These are phyloP conservation scores for Taphrina pruni DNA, from an alignment of 1,139 yeast species.

Conservation along the genomic window DNA sequence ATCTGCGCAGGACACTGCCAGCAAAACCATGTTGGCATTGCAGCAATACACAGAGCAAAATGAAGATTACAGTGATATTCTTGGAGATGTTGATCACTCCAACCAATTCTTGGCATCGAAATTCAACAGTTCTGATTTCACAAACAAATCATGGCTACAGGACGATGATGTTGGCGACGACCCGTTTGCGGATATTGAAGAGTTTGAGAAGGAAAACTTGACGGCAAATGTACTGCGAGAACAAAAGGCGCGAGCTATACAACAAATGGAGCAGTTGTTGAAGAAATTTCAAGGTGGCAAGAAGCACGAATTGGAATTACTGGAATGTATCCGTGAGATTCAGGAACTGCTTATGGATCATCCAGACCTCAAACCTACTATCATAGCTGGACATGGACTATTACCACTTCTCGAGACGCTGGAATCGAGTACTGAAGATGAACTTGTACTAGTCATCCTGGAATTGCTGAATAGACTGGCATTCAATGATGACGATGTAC, in stretches of 20 bases:
- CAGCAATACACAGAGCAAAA: constrained; percentile 23
- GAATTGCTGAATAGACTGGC: constrained; percentile 57
- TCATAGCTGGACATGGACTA: constrained; percentile 61
- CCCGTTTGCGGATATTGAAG: constrained; percentile 48
- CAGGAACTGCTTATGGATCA: constrained; percentile 54
- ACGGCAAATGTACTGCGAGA: constrained; percentile 48
- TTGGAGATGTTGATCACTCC: constrained; percentile 12
- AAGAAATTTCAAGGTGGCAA: constrained; percentile 45
- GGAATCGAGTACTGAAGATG: constrained; percentile 52
- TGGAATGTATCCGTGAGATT: constrained; percentile 27
- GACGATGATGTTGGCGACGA: constrained; percentile 47
- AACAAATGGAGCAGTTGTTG: constrained; percentile 45
- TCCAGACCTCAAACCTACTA: constrained; percentile 47
- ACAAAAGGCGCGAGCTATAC: constrained; percentile 47
- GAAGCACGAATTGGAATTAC: constrained; percentile 23
- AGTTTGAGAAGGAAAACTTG: constrained; percentile 46
- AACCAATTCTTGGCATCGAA: neutral
- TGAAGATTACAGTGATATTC: constrained; percentile 39
- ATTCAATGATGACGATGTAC: constrained; percentile 53
- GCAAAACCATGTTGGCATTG: constrained; percentile 8
- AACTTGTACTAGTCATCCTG: constrained; percentile 56
- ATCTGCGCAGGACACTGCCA: neutral
- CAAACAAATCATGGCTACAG: constrained; percentile 30
- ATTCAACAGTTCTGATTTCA: constrained; percentile 5
- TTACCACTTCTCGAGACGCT: constrained; percentile 59